Conservation (phyloP, 805 yeast genomes). For the Ogataea naganishii region DNA sequence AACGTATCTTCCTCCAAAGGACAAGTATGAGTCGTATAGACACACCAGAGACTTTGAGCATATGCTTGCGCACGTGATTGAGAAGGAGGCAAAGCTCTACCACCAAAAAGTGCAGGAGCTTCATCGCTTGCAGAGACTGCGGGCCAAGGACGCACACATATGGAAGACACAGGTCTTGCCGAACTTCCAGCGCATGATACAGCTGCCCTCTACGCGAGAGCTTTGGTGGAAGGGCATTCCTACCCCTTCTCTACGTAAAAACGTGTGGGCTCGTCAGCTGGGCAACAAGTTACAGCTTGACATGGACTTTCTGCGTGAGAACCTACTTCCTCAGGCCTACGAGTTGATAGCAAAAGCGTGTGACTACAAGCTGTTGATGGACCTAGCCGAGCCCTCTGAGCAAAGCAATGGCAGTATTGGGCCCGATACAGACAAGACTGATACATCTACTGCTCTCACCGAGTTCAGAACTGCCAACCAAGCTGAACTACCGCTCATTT, state of each 20-base stretch:
- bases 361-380: constrained; percentile 15
- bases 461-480: too few relatives aligned
- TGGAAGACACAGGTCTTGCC: constrained; percentile 35
- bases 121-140: constrained; percentile 23
- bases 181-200: constrained; percentile 24
- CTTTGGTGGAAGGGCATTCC: constrained; percentile 59
- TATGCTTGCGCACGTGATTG: constrained; percentile 32
- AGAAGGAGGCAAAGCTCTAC: constrained; percentile 27
- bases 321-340: constrained; percentile 8
- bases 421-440: constrained; percentile 8
- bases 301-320: constrained; percentile 5
- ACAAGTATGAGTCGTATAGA: constrained; percentile 37
- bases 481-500: too few relatives aligned
- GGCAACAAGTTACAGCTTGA: constrained; percentile 23
- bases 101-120: constrained; percentile 22
- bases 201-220: constrained; percentile 34
- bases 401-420: constrained; percentile 1
- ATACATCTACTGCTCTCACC: constrained; percentile 7
- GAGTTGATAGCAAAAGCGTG: constrained; percentile 20
- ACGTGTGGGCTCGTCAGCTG: constrained; percentile 43
- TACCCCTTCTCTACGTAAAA: constrained; percentile 26
- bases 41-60: constrained; percentile 47
- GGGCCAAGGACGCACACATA: constrained; percentile 25
- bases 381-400: constrained; percentile 7
- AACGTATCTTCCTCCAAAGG: constrained; percentile 58